Conservation (phyloP, 345 rosid genomes). For the Streptanthus diversifolius region DNA sequence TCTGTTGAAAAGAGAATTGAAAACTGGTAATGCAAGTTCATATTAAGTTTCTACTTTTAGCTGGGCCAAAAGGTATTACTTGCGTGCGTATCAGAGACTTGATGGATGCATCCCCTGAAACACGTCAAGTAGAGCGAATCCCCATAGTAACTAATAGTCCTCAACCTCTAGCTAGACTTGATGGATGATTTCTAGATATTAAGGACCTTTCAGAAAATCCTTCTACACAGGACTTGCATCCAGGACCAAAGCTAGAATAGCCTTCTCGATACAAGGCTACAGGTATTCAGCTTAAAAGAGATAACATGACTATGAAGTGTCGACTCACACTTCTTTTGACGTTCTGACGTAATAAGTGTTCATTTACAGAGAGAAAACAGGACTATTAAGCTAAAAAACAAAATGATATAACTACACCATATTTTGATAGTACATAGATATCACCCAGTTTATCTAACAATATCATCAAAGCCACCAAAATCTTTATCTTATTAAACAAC, state of each 20-base stretch:
- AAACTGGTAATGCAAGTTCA: slow-evolving; percentile 73
- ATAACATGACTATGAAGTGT: no score
- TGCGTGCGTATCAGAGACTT: slow-evolving; percentile 34
- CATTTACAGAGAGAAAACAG: no score
- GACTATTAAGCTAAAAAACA: no score
- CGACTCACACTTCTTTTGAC: no score
- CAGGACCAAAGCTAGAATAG: slow-evolving; percentile 82
- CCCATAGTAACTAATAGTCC: slow-evolving; percentile 82
- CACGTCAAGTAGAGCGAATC: slow-evolving; percentile 64
- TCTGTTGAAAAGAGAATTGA: not conserved
- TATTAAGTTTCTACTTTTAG: not conserved
- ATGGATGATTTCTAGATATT: slow-evolving; percentile 76
- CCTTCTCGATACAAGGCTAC: slow-evolving; percentile 72
- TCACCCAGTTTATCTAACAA: no score
- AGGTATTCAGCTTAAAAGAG: not conserved
- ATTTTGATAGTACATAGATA: no score
- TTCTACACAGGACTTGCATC: slow-evolving; percentile 69
- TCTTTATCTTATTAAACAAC: no score
- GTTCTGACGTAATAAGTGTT: no score
- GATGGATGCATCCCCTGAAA: slow-evolving; percentile 63
- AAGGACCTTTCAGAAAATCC: slow-evolving; percentile 44
- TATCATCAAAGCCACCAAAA: no score
- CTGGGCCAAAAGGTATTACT: slow-evolving; percentile 43
- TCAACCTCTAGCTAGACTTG: slow-evolving; percentile 65
- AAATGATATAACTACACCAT: no score